Evolutionary conservation across 2,329 filamentous ascomycete genomes (phyloP).

Genomic region (Trichoderma citrinoviride): DNA sequence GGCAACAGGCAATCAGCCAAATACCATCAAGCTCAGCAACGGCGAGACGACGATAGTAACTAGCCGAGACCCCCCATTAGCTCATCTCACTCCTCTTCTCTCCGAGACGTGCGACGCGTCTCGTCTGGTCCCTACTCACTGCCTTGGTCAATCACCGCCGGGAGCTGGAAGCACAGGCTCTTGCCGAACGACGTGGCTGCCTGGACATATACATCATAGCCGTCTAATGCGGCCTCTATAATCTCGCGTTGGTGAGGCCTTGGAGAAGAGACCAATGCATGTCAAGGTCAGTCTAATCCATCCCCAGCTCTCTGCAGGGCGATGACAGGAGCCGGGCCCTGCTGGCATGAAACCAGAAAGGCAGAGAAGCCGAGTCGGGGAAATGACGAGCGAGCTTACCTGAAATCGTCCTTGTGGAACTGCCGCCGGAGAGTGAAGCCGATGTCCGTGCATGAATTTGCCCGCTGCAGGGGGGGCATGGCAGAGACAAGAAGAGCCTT

Average conservation of each 20-base stretch:
- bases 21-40: constrained; percentile 81
- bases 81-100: not conserved
- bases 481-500: constrained; percentile 15
- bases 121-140: constrained; percentile 53
- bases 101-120: constrained; percentile 20
- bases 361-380: constrained; percentile 19
- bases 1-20: not conserved
- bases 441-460: constrained; percentile 59
- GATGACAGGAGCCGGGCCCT: not conserved
- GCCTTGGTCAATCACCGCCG: constrained; percentile 81
- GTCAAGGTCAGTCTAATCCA: not conserved
- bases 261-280: not conserved
- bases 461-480: constrained; percentile 45
- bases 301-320: too few relatives aligned
- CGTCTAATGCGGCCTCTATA: constrained; percentile 74
- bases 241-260: constrained; percentile 86
- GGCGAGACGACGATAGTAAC: constrained; percentile 91
- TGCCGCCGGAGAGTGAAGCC: constrained; percentile 72
- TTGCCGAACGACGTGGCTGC: constrained; percentile 91
- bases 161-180: constrained; percentile 88
- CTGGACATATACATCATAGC: constrained; percentile 90
- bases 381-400: constrained; percentile 44
- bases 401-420: constrained; percentile 71
- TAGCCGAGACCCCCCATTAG: constrained; percentile 34
- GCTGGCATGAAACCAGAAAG: not conserved